Percentiles rank a stretch among this genome's conserved stretches.
Evolutionary conservation across 176 grass and related monocot genomes (phyloP).

Genomic region (Musa acuminata): DNA sequence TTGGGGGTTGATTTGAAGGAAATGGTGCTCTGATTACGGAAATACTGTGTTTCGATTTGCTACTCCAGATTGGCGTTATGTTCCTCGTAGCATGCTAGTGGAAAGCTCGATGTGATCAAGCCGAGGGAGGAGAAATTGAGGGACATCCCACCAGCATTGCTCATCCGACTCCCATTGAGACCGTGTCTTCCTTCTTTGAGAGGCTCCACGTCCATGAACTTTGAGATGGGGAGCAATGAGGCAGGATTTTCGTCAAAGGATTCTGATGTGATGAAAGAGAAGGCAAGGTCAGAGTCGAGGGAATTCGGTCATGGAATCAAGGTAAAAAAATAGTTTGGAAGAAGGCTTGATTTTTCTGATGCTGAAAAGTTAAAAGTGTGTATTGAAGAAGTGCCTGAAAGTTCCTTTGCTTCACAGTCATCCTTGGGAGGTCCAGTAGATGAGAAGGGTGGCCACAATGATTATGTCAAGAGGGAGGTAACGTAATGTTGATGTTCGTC

Average conservation of each 20-base stretch:
- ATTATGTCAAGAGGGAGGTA: background rate
- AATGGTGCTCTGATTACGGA: too few relatives aligned
- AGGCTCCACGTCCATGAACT: conserved; percentile 4
- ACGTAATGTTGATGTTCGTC: background rate
- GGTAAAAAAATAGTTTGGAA: too few relatives aligned
- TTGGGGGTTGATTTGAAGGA: too few relatives aligned
- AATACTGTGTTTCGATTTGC: background rate
- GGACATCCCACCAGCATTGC: conserved; percentile 26
- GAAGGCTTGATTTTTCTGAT: background rate
- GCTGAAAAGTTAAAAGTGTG: background rate
- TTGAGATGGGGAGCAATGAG: background rate
- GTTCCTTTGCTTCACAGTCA: background rate
- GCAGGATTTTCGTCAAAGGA: background rate
- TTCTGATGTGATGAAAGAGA: background rate
- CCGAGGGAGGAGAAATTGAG: conserved; percentile 27
- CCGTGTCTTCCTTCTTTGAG: conserved; percentile 19
- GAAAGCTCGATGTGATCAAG: conserved; percentile 27
- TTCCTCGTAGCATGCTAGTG: conserved; percentile 18
- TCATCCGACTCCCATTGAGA: conserved; percentile 16
- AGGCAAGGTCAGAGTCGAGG: background rate
- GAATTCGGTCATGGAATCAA: background rate
- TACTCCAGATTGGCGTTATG: background rate
- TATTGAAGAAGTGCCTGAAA: background rate
- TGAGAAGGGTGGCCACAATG: background rate
- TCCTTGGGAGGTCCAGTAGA: background rate